Conservation (phyloP, 2,329 filamentous ascomycete genomes). For the Fusarium zealandicum region DNA sequence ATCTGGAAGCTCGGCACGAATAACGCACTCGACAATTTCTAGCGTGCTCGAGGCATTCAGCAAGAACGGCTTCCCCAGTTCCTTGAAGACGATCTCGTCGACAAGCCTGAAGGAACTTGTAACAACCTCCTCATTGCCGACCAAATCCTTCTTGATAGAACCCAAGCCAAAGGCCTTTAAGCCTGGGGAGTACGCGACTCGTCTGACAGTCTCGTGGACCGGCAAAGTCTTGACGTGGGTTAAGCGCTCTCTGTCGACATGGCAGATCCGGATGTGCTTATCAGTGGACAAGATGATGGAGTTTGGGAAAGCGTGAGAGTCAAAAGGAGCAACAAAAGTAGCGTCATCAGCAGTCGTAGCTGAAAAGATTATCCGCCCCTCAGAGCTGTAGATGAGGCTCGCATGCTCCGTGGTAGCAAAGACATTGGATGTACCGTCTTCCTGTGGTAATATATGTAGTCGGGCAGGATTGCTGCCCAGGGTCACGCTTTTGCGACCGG, state of each 20-base stretch:
- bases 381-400: constrained; percentile 88
- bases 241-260: constrained; percentile 82
- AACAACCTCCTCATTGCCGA: constrained; percentile 75
- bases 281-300: constrained; percentile 83
- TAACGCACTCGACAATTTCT: constrained; percentile 86
- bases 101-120: constrained; percentile 86
- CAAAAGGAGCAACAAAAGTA: constrained; percentile 80
- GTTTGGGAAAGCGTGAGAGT: constrained; percentile 79
- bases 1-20: constrained; percentile 75
- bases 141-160: constrained; percentile 78
- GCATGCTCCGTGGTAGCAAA: constrained; percentile 95
- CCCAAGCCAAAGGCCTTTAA: constrained; percentile 87
- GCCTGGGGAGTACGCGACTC: constrained; percentile 82
- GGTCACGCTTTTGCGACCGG: constrained; percentile 79
- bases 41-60: constrained; percentile 57
- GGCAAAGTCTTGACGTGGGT: constrained; percentile 86
- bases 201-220: constrained; percentile 82
- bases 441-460: constrained; percentile 78
- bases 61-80: constrained; percentile 72
- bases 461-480: constrained; percentile 85
- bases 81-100: constrained; percentile 86
- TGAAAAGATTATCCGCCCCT: constrained; percentile 89
- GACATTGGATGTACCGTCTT: constrained; percentile 74
- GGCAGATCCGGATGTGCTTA: constrained; percentile 77
- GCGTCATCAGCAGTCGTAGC: constrained; percentile 91